Percentiles rank a stretch among this genome's conserved stretches.
These are phyloP conservation scores for Kalmusia sp. DNA, from an alignment of 2,329 filamentous ascomycete genomes.

Conservation along the genomic window DNA sequence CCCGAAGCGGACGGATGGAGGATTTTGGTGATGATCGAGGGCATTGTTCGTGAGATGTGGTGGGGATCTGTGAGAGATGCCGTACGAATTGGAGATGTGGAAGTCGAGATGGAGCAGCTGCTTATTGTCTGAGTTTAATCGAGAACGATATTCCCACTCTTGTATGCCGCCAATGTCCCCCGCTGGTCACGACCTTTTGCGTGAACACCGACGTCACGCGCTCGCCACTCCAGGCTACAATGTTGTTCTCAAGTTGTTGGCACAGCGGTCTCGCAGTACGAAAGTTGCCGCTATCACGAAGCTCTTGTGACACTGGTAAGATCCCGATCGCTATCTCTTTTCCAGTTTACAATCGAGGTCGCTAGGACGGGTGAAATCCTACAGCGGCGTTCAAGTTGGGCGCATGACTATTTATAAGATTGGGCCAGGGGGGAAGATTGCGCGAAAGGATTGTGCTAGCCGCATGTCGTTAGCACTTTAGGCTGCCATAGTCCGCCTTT, in stretches of 20 bases:
- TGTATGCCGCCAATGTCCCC: background rate
- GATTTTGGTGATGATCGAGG: conserved; percentile 10
- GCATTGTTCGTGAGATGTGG: conserved; percentile 7
- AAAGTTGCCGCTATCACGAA: no score
- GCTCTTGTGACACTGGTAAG: no score
- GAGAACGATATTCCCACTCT: no score
- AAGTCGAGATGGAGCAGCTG: background rate
- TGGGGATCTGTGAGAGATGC: background rate
- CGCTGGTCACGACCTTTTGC: no score
- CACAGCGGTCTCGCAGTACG: no score
- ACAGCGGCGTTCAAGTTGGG: background rate
- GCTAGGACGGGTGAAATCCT: no score
- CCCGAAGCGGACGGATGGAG: background rate
- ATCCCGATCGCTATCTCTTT: background rate
- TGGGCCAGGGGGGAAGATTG: background rate
- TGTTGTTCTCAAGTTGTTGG: no score
- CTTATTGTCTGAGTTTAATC: no score
- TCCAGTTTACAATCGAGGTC: no score
- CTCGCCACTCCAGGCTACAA: no score
- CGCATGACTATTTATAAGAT: background rate
- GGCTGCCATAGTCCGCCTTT: background rate
- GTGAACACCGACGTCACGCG: no score
- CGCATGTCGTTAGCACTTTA: background rate
- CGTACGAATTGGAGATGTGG: background rate
- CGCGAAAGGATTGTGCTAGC: conserved; percentile 3